A percentile compares a stretch with the other conserved stretches of the same genome.
Evolutionary conservation across 106 monocot species (phyloP).

Genomic region (Chionographis japonica): DNA sequence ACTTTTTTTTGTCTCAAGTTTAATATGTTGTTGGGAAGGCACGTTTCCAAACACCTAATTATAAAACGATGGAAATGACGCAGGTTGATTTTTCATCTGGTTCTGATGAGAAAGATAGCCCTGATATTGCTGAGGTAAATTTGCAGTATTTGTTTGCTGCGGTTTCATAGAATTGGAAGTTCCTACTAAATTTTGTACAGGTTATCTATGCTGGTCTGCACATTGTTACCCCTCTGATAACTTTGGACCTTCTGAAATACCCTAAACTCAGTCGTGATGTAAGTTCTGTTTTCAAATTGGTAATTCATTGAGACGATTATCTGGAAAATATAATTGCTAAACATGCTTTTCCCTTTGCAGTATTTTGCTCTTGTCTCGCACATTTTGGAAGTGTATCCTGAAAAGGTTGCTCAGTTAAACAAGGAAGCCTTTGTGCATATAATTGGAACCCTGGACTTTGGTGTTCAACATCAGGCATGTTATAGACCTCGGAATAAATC

Average conservation of each 20-base stretch:
- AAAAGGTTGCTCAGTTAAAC: slow-evolving; percentile 79
- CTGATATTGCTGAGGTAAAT: slow-evolving; percentile 77
- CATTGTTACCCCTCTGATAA: slow-evolving; percentile 80
- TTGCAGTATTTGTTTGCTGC: background rate
- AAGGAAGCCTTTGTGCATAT: slow-evolving; percentile 66
- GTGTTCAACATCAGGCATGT: slow-evolving; percentile 73
- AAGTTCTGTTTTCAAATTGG: slow-evolving; percentile 24
- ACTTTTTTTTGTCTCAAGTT: background rate
- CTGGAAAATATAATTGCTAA: background rate
- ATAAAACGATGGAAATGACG: slow-evolving; percentile 12
- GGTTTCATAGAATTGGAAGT: background rate
- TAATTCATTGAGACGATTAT: background rate
- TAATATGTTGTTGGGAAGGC: background rate
- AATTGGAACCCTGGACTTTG: slow-evolving; percentile 67
- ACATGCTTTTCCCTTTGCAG: slow-evolving; percentile 36
- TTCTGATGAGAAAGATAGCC: slow-evolving; percentile 42
- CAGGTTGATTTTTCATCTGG: slow-evolving; percentile 83
- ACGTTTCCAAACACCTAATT: background rate
- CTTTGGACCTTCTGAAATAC: slow-evolving; percentile 86
- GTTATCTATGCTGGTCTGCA: slow-evolving; percentile 89
- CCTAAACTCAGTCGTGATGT: slow-evolving; percentile 85
- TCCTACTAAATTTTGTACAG: slow-evolving; percentile 34
- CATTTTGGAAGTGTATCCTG: slow-evolving; percentile 95
- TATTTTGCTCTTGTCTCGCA: slow-evolving; percentile 86
- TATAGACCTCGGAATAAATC: background rate